phyloP scores from a whole-genome alignment of 352 stramenopile genomes.

The Globisporangium paddicum region DNA sequence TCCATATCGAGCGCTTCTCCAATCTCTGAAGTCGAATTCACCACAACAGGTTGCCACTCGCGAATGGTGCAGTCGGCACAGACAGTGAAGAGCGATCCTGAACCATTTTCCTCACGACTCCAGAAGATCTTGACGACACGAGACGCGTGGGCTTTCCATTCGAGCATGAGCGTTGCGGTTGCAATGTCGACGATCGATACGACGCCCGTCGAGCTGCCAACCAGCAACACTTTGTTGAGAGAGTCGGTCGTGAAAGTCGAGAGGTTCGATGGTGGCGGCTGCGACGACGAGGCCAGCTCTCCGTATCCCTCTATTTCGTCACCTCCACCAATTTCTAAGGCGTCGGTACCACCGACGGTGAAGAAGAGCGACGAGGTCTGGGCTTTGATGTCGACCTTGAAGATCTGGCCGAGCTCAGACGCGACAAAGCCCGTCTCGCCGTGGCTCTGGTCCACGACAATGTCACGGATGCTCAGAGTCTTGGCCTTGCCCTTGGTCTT shows the following conservation, averaged over 20 bases:
- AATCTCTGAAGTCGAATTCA: slow-evolving; percentile 2
- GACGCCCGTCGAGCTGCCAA: slow-evolving; percentile 45
- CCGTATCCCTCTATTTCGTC: neutral
- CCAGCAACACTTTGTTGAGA: slow-evolving; percentile 32
- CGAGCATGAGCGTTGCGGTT: slow-evolving; percentile 22
- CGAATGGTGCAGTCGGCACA: slow-evolving; percentile 49
- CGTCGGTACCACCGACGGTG: slow-evolving; percentile 2
- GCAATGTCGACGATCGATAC: slow-evolving; percentile 46
- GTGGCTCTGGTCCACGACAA: slow-evolving; percentile 30
- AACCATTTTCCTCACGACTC: slow-evolving; percentile 3
- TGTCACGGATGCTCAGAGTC: slow-evolving; percentile 39
- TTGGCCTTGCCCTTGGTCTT: slow-evolving; percentile 26
- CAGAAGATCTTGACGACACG: slow-evolving; percentile 79
- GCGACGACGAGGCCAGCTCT: neutral
- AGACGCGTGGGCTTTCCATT: slow-evolving; percentile 47
- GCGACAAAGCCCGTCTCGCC: slow-evolving; percentile 44
- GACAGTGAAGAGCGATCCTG: slow-evolving; percentile 48
- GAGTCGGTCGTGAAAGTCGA: slow-evolving; percentile 39
- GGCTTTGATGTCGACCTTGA: slow-evolving; percentile 33
- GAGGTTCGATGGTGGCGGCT: slow-evolving; percentile 14
- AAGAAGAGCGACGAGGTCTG: slow-evolving; percentile 32
- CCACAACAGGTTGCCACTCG: slow-evolving; percentile 45
- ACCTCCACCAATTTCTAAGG: neutral
- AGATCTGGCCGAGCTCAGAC: slow-evolving; percentile 58
- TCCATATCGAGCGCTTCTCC: slow-evolving; percentile 11